Conservation (phyloP, 257 asterid genomes). For the Nicotiana undulata region DNA sequence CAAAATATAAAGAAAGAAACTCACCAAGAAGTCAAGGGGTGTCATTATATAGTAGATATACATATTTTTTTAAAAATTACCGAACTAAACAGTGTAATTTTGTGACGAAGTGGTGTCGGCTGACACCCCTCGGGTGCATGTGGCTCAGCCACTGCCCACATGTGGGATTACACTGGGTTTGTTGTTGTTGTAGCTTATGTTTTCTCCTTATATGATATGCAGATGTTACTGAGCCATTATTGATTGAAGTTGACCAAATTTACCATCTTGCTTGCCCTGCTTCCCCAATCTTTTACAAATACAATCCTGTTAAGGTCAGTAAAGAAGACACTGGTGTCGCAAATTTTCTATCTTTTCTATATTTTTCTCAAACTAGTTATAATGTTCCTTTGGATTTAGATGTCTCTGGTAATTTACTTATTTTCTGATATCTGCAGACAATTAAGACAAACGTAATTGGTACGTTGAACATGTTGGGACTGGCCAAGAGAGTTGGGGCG, state of each 20-base stretch:
- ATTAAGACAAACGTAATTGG: conserved; percentile 96
- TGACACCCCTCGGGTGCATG: too few relatives aligned
- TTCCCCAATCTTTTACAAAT: conserved; percentile 94
- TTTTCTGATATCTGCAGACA: conserved; percentile 39
- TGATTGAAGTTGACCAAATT: conserved; percentile 86
- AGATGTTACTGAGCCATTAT: conserved; percentile 89
- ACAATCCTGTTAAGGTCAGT: conserved; percentile 93
- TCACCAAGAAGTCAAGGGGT: too few relatives aligned
- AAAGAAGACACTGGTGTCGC: background rate
- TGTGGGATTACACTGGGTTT: too few relatives aligned
- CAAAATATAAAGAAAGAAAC: too few relatives aligned
- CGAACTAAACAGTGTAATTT: too few relatives aligned
- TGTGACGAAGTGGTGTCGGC: too few relatives aligned
- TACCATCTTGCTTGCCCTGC: conserved; percentile 99
- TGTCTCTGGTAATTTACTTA: background rate
- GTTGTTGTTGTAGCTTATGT: too few relatives aligned
- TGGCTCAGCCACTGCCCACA: too few relatives aligned
- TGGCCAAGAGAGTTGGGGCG: conserved; percentile 98
- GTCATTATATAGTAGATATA: too few relatives aligned
- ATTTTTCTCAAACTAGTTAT: background rate
- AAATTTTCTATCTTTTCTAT: background rate
- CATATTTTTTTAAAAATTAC: too few relatives aligned
- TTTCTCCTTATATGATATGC: background rate
- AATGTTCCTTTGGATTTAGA: background rate
- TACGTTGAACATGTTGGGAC: conserved; percentile 95